Evolutionary conservation across 2,329 filamentous ascomycete species (phyloP), one percentile per base, ranked within the genome.

Genomic region (Exophiala xenobiotica): DNA sequence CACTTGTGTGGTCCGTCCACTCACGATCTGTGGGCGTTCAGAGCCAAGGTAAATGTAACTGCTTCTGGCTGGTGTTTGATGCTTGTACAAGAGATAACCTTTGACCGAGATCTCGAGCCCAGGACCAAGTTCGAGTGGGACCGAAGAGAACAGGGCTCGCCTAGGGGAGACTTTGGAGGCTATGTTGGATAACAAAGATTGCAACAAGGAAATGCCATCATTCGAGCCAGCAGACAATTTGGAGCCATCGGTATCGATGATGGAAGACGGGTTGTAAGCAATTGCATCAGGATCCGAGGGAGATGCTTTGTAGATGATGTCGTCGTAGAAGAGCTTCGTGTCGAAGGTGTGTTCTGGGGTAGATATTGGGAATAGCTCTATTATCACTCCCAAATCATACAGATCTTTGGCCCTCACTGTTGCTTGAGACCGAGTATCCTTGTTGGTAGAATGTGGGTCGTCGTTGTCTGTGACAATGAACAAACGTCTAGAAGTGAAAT

Each of bases 401-500:
- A 99, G 70, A 72, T 99, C 93, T 67, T 96, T 95, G 22, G 93
- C 93, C 46, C 91, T 82, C 4, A 93, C 89, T 5, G 88, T 85
- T 3, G 93, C 89, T 27, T 87, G 83, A 11, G 87, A 86, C 46
- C 86, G 84, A 23, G 86, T 76, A 6, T 79, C 76, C 69, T 91
- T 93, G 66, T 88, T 85, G 14, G 80, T 76, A 0, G 75, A 73
- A 66, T 95, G 88, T 3, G 93, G 93, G 58, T 90, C 80, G 67
- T 97, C 93, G 58, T 95, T 89, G 68, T 97, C 90, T 0, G 93
- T 97, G 49, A 99, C 89, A 57, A 99, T 83, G 70, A 99, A 99
- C n/a, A 99, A 73, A 26, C 93, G 82, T 54, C 92, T 79, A 4
- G 92, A 97, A 3, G 89, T 86, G 68, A 97, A 97, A 65, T 96